phyloP scores from a whole-genome alignment of 495 filamentous ascomycete genomes.

The Schizothecium vesticola region DNA sequence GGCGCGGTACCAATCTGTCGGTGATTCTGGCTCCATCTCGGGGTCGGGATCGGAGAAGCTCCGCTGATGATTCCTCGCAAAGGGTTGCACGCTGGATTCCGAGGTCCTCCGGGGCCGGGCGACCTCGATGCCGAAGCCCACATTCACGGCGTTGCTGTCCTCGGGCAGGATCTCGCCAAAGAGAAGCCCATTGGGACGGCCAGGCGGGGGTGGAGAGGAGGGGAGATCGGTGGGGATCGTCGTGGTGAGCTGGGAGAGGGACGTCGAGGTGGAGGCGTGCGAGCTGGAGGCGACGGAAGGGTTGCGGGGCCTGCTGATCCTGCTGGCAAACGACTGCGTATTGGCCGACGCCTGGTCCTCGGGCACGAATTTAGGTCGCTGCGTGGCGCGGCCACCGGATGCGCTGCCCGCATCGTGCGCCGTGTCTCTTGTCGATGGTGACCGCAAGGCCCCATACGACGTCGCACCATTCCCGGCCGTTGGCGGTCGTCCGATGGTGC shows the following conservation, averaged over 20 bases:
- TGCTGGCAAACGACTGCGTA: slow-evolving; percentile 49
- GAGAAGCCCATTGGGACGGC: slow-evolving; percentile 33
- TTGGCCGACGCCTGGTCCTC: slow-evolving; percentile 43
- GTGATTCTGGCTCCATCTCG: slow-evolving; percentile 44
- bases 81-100: slow-evolving; percentile 40
- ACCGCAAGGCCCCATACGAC: slow-evolving; percentile 32
- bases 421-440: slow-evolving; percentile 30
- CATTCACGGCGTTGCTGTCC: slow-evolving; percentile 33
- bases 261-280: slow-evolving; percentile 43
- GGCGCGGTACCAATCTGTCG: slow-evolving; percentile 50
- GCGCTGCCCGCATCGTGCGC: slow-evolving; percentile 23
- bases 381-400: slow-evolving; percentile 29
- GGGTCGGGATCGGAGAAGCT: slow-evolving; percentile 41
- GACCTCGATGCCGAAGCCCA: slow-evolving; percentile 47
- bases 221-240: slow-evolving; percentile 20
- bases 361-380: slow-evolving; percentile 34
- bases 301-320: slow-evolving; percentile 43
- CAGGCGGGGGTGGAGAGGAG: slow-evolving; percentile 22
- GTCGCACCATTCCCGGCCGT: slow-evolving; percentile 24
- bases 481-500: slow-evolving; percentile 26
- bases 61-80: slow-evolving; percentile 32
- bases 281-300: slow-evolving; percentile 28
- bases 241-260: slow-evolving; percentile 39
- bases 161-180: slow-evolving; percentile 50
- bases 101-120: slow-evolving; percentile 38